Percentiles rank a stretch among this genome's conserved stretches.
These are phyloP conservation scores for Cubamyces sp. DNA, from an alignment of 768 basidiomycete species.

Conservation along the genomic window DNA sequence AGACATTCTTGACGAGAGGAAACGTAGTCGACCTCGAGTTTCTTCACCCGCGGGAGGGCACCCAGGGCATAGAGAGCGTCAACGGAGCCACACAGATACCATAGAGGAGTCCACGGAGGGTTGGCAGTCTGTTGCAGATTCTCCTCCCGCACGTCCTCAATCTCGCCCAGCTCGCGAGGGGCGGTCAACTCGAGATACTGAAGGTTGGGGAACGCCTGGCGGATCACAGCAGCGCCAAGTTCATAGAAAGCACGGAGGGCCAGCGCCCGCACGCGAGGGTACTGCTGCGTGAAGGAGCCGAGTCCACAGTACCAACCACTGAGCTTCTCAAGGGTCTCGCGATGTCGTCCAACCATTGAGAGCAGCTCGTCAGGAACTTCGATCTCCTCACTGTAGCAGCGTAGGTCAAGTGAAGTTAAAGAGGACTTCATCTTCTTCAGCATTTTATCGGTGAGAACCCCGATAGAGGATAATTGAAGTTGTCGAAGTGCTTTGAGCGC, in stretches of 20 bases:
- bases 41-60: background rate
- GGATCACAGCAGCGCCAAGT: background rate
- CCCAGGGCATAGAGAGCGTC: background rate
- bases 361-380: background rate
- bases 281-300: background rate
- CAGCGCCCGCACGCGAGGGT: constrained; percentile 2
- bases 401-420: background rate
- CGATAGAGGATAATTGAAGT: background rate
- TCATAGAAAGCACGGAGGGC: constrained; percentile 1
- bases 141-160: background rate
- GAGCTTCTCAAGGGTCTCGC: background rate
- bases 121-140: background rate
- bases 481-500: background rate
- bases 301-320: constrained; percentile 2
- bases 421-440: background rate
- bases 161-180: background rate
- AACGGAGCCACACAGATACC: background rate
- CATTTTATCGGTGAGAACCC: background rate
- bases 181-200: background rate
- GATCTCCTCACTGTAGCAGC: background rate
- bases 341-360: background rate
- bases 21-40: constrained; percentile 5
- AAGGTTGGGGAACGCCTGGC: background rate
- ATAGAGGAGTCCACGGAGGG: background rate
- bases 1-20: background rate